Percentiles rank a stretch among this genome's conserved stretches.
phyloP scores from a whole-genome alignment of 2,329 filamentous ascomycete species.

The Penicillium sp. region DNA sequence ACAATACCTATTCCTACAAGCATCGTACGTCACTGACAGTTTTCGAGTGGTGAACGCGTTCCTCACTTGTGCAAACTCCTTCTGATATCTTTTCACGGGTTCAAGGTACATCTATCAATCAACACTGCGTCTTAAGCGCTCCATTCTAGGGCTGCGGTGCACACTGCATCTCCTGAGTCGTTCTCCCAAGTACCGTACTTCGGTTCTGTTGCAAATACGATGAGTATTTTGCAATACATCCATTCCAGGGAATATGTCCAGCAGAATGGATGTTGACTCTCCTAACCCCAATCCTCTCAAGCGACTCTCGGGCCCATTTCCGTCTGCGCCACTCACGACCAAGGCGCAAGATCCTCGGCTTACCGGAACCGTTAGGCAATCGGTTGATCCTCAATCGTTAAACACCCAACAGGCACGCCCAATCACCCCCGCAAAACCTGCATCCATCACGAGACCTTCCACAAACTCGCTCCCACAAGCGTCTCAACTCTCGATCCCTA shows the following conservation, averaged over 20 bases:
- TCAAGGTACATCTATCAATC: neutral
- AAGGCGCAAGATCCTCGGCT: slow-evolving; percentile 5
- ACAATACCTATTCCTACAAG: neutral
- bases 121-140: too few species aligned
- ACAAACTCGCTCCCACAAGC: neutral
- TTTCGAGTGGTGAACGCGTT: neutral
- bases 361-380: neutral
- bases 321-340: neutral
- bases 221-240: slow-evolving; percentile 6
- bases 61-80: neutral
- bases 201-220: neutral
- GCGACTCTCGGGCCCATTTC: neutral
- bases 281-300: neutral
- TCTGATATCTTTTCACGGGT: neutral
- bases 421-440: neutral
- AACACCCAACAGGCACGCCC: neutral
- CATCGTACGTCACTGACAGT: neutral
- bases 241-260: slow-evolving; percentile 3
- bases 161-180: neutral
- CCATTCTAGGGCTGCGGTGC: neutral
- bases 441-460: neutral
- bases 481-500: neutral
- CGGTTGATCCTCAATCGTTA: neutral
- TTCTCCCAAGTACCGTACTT: neutral
- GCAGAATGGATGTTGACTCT: slow-evolving; percentile 12